Conservation (phyloP, 2,329 filamentous ascomycete genomes). For the Apiospora pterosperma region DNA sequence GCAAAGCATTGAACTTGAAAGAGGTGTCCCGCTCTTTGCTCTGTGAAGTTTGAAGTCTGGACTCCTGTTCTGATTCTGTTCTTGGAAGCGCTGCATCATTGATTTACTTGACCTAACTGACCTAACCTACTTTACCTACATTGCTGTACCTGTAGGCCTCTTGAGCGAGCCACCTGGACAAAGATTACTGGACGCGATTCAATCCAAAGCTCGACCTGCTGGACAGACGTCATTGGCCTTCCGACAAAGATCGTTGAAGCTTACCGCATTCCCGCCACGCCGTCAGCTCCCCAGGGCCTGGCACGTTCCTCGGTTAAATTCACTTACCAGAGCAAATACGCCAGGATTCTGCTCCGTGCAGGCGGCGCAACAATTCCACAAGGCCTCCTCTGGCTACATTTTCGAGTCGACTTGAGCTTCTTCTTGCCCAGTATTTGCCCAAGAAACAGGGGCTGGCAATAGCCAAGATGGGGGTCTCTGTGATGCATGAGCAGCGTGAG, state of each 20-base stretch:
- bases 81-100: slow-evolving; percentile 2
- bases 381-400: not conserved
- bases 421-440: not conserved
- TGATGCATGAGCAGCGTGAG: slow-evolving; percentile 80
- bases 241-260: not conserved
- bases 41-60: not conserved
- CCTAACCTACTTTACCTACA: not conserved
- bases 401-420: not conserved
- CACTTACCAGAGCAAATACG: not conserved
- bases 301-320: not conserved
- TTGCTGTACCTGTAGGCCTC: not conserved
- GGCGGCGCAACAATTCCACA: not conserved
- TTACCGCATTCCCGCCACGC: not conserved
- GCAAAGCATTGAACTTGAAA: slow-evolving; percentile 3
- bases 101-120: not conserved
- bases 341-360: not conserved
- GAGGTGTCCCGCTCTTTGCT: not conserved
- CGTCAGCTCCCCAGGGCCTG: not conserved
- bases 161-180: not conserved
- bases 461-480: slow-evolving; percentile 75
- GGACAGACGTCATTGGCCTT: slow-evolving; percentile 1
- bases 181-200: not conserved
- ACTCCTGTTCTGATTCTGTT: not conserved
- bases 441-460: slow-evolving; percentile 14
- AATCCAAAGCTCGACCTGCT: slow-evolving; percentile 1